These are phyloP conservation scores for Leonotis leonurus DNA, from an alignment of 257 asterid species.

Conservation along the genomic window DNA sequence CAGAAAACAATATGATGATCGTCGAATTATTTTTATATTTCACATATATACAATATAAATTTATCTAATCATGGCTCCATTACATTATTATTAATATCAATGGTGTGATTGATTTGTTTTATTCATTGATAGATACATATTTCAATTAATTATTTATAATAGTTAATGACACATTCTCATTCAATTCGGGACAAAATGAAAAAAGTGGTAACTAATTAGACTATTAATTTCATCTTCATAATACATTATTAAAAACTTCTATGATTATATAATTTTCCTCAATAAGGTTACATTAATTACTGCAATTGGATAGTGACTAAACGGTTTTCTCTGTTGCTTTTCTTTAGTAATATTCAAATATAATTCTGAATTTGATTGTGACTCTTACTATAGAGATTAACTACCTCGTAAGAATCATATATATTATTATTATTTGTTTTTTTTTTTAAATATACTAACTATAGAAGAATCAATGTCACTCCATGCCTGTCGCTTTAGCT, in stretches of 20 bases:
- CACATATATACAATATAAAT: background rate
- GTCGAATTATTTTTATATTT: background rate
- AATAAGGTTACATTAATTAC: background rate
- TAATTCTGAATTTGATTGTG: background rate
- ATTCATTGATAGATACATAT: background rate
- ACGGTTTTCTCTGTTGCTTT: background rate
- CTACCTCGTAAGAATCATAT: constrained; percentile 15
- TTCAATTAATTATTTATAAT: background rate
- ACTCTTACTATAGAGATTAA: constrained; percentile 2
- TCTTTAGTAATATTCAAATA: background rate
- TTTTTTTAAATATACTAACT: no score
- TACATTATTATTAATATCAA: background rate
- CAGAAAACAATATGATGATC: background rate
- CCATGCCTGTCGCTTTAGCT: constrained; percentile 21
- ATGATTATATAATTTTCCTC: no score
- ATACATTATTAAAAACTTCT: no score
- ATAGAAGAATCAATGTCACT: constrained; percentile 6
- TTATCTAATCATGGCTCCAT: background rate
- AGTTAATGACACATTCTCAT: background rate
- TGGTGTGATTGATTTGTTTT: background rate
- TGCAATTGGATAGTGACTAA: constrained; percentile 1
- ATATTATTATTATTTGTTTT: background rate
- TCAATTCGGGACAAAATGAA: background rate
- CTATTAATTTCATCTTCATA: no score
- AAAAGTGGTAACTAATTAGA: background rate